Percentiles rank a stretch among this genome's conserved stretches.
Evolutionary conservation across 306 rosid species (phyloP).

Genomic region (Vigna mungo): DNA sequence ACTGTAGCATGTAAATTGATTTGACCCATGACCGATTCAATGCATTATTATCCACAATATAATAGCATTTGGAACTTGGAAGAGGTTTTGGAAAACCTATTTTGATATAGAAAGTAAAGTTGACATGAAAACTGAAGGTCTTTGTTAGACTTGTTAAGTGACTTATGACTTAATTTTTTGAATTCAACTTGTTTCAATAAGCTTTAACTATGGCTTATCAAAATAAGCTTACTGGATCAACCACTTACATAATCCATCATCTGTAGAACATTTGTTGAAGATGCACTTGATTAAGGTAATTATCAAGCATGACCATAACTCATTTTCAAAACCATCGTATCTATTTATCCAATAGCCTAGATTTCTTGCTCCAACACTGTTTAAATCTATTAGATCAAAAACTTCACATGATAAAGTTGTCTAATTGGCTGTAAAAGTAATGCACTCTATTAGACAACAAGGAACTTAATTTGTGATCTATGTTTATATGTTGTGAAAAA

Average conservation of each 20-base stretch:
- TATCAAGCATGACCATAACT: background rate
- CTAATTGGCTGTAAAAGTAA: background rate
- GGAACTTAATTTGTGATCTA: background rate
- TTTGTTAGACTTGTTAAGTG: background rate
- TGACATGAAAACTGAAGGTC: background rate
- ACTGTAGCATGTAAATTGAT: background rate
- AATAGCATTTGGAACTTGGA: background rate
- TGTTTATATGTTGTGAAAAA: background rate
- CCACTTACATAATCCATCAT: background rate
- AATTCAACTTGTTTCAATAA: background rate
- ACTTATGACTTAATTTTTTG: background rate
- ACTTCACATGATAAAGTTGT: background rate
- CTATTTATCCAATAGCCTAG: background rate
- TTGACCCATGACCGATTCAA: background rate
- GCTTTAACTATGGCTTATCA: background rate
- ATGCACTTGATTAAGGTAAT: background rate
- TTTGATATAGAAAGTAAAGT: background rate
- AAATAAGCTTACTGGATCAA: background rate
- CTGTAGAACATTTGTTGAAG: background rate
- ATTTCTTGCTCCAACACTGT: background rate
- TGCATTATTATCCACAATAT: slow-evolving; percentile 1
- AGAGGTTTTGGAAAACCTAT: background rate
- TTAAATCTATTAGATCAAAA: background rate
- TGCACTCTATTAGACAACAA: background rate
- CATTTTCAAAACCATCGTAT: background rate